Percentiles rank a stretch among this genome's conserved stretches.
Conservation (phyloP, 2,329 filamentous ascomycete genomes). For the Lasiodiplodia sp. region DNA sequence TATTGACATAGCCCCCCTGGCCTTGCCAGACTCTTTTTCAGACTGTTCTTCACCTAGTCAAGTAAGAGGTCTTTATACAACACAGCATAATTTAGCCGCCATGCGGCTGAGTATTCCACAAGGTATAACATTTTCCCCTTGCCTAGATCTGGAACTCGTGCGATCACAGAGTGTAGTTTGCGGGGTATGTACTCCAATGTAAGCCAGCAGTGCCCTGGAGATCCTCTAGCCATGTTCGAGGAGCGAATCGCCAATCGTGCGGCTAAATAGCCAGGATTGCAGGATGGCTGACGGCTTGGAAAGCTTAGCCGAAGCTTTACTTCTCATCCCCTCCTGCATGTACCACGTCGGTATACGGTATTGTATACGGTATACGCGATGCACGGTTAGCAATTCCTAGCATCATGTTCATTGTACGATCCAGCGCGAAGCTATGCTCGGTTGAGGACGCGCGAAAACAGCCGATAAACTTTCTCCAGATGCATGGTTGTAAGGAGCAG, state of each 20-base stretch:
- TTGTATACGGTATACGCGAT: neutral
- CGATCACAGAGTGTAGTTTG: neutral
- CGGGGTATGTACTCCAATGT: neutral
- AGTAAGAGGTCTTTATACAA: neutral
- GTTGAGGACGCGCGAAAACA: neutral
- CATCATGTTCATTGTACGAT: neutral
- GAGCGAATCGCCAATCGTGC: neutral
- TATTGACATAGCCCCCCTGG: neutral
- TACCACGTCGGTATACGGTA: neutral
- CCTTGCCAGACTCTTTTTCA: neutral
- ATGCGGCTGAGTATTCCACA: neutral
- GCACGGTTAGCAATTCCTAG: neutral
- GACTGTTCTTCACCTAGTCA: neutral
- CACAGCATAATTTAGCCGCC: neutral
- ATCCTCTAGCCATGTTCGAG: constrained; percentile 2
- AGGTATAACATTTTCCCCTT: neutral
- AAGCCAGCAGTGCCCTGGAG: neutral
- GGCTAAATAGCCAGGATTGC: neutral
- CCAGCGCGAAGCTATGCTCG: too few relatives aligned
- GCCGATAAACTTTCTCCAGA: neutral
- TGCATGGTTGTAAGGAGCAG: neutral
- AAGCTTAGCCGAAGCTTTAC: constrained; percentile 18
- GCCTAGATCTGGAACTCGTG: neutral
- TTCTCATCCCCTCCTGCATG: neutral
- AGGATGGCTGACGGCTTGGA: neutral